These are phyloP conservation scores for Protomyces macrosporus DNA, from an alignment of 1,139 yeast species.

Conservation along the genomic window DNA sequence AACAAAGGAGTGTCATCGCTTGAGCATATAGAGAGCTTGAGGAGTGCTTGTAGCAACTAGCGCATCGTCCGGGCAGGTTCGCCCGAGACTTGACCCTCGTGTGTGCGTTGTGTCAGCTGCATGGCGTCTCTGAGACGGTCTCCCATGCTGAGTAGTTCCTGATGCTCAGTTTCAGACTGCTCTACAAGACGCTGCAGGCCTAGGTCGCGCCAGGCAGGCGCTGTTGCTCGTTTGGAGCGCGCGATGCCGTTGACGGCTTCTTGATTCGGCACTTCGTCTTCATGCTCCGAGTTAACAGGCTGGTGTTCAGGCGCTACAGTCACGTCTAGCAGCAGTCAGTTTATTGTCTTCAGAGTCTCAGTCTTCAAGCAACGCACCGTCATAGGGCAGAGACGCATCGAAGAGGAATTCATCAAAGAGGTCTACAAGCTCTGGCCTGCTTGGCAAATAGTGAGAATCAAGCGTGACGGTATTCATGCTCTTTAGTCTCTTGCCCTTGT, in stretches of 20 bases:
- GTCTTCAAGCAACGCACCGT: conserved; percentile 28
- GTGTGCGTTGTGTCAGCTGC: neutral
- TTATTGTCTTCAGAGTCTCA: neutral
- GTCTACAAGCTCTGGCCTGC: conserved; percentile 23
- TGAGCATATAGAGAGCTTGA: too few relatives aligned
- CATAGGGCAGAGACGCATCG: conserved; percentile 36
- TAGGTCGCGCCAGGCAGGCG: conserved; percentile 28
- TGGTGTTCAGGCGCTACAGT: conserved; percentile 37
- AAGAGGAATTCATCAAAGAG: conserved; percentile 14
- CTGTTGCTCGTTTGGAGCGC: conserved; percentile 28
- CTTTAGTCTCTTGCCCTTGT: neutral
- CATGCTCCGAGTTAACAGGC: conserved; percentile 39
- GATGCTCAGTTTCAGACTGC: neutral
- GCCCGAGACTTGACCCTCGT: neutral
- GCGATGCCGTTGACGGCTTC: conserved; percentile 32
- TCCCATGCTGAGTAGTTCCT: neutral
- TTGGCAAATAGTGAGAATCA: conserved; percentile 2
- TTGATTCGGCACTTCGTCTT: conserved; percentile 39
- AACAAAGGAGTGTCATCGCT: too few relatives aligned
- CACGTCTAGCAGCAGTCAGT: conserved; percentile 30
- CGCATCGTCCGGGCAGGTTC: neutral
- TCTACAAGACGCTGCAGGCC: conserved; percentile 3
- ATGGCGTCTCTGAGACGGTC: neutral
- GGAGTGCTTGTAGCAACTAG: neutral
- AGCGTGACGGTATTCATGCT: neutral